Evolutionary conservation across 108 stramenopile genomes (phyloP).

Genomic region (Cyclotella atomus): DNA sequence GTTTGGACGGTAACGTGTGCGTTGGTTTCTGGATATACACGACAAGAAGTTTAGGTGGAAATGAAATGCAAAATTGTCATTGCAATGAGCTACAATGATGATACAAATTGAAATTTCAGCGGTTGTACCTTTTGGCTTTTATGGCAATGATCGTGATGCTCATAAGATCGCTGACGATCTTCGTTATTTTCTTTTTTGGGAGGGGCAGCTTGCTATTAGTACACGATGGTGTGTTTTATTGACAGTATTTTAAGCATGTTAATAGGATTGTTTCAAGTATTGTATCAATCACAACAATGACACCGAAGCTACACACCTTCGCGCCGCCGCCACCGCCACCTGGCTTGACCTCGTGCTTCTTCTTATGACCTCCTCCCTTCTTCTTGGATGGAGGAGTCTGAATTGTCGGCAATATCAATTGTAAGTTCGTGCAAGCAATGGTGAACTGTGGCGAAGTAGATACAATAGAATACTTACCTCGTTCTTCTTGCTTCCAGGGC

Average conservation of each 20-base stretch:
- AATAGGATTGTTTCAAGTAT: too few relatives aligned
- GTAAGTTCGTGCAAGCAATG: neutral
- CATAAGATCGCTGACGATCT: slow-evolving; percentile 5
- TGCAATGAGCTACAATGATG: neutral
- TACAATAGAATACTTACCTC: neutral
- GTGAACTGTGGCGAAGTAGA: too few relatives aligned
- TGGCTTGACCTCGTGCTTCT: neutral
- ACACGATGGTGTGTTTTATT: neutral
- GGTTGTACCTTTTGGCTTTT: neutral
- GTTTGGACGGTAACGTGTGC: neutral
- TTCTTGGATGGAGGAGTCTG: neutral
- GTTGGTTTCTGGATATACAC: neutral
- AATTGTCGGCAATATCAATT: neutral
- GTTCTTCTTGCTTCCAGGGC: neutral
- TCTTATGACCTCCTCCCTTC: neutral
- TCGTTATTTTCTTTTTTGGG: slow-evolving; percentile 1
- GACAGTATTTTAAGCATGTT: too few relatives aligned
- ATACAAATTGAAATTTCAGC: neutral
- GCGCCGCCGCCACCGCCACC: neutral
- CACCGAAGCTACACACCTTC: neutral
- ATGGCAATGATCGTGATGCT: slow-evolving; percentile 14
- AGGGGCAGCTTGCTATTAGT: neutral
- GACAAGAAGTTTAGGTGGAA: too few relatives aligned
- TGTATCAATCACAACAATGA: too few relatives aligned
- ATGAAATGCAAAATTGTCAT: too few relatives aligned